Evolutionary conservation across 495 filamentous ascomycete species (phyloP).

Genomic region (Platismatia glauca): DNA sequence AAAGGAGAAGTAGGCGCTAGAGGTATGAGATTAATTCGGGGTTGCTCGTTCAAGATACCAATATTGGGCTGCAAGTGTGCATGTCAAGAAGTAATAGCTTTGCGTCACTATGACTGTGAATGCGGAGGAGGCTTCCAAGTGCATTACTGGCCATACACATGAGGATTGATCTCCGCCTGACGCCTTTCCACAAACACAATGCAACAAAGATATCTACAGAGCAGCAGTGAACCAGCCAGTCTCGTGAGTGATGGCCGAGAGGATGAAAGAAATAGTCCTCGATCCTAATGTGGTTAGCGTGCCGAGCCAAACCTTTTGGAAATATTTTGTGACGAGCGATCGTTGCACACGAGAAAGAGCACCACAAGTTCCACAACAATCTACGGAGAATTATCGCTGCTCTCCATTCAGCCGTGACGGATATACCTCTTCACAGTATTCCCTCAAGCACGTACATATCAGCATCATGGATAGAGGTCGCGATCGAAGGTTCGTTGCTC

Average conservation of each 20-base stretch:
- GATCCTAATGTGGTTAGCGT: conserved; percentile 12
- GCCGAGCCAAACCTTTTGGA: not conserved
- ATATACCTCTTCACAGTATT: not conserved
- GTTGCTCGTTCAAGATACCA: conserved; percentile 13
- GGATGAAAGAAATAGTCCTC: not conserved
- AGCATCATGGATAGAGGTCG: conserved; percentile 41
- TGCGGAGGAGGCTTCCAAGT: not conserved
- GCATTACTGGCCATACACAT: not conserved
- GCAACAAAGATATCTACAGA: not conserved
- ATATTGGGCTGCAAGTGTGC: not conserved
- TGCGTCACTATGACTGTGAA: not conserved
- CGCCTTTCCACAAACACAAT: not conserved
- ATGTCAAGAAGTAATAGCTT: not conserved
- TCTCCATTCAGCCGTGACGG: not conserved
- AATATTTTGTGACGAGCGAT: conserved; percentile 9
- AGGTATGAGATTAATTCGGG: not conserved
- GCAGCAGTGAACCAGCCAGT: not conserved
- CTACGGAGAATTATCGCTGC: not conserved
- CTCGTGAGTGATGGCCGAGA: not conserved
- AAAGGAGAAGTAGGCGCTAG: conserved; percentile 48
- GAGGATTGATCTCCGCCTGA: not conserved
- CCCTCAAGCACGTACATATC: not conserved
- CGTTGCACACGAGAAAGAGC: not conserved
- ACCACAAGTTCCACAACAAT: not conserved
- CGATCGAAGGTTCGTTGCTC: conserved; percentile 35